Conservation (phyloP, 495 filamentous ascomycete genomes). For the Apodospora peruviana region DNA sequence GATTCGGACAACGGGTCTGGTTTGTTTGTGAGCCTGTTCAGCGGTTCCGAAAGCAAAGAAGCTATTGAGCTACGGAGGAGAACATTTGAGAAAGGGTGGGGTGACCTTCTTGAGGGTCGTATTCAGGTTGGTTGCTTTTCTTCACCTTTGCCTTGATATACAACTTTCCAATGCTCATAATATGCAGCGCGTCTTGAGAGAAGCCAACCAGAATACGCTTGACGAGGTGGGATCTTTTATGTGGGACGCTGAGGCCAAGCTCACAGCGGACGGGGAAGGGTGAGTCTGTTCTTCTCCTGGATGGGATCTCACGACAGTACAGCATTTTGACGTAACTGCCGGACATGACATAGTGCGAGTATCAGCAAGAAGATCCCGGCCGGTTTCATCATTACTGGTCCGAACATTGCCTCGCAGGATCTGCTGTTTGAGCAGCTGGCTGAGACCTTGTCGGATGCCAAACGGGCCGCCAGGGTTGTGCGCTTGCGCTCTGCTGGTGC, state of each 20-base stretch:
- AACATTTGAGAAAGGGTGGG: conserved; percentile 64
- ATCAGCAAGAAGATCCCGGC: conserved; percentile 54
- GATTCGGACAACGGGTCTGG: not conserved
- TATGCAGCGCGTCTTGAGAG: conserved; percentile 57
- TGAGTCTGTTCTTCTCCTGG: conserved; percentile 12
- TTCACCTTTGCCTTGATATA: too few species aligned
- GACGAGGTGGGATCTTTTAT: conserved; percentile 64
- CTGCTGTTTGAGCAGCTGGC: conserved; percentile 66
- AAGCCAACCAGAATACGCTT: conserved; percentile 56
- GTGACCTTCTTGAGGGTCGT: conserved; percentile 59
- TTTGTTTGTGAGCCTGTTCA: conserved; percentile 57
- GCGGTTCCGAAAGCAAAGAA: conserved; percentile 52
- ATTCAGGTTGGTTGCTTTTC: too few species aligned
- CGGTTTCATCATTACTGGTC: conserved; percentile 76
- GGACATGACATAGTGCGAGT: conserved; percentile 9
- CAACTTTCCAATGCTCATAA: too few species aligned
- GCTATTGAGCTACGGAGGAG: conserved; percentile 51
- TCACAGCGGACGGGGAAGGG: conserved; percentile 8
- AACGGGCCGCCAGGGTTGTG: conserved; percentile 54
- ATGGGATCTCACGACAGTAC: too few species aligned
- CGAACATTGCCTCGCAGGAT: conserved; percentile 75
- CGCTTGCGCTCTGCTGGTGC: conserved; percentile 71
- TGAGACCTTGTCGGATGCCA: conserved; percentile 42
- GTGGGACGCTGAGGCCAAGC: conserved; percentile 33
- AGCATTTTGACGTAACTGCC: too few species aligned